Evolutionary conservation across 2,329 filamentous ascomycete genomes (phyloP), one percentile per base, ranked within the genome.

Genomic region (Stemphylium vesicarium): DNA sequence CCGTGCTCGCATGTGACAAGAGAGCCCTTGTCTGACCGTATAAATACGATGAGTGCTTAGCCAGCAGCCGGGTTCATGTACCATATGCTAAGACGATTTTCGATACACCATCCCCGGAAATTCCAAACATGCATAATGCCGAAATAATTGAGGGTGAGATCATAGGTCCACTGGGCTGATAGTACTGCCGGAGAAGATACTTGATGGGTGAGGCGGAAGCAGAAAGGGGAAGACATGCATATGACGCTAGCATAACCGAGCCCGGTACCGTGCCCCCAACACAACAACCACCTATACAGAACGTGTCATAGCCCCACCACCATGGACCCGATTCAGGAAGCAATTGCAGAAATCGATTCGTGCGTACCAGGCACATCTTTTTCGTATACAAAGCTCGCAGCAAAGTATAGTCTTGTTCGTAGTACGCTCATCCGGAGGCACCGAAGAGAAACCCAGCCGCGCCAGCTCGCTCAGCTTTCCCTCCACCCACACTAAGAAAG

Each of bases 211-310:
- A 18, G 37, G 43, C 43, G 32, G 37, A 33, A 20, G 38, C 50
- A 38, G 33, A 57, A 59, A 57, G 51, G 56, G 51, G 56, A 51
- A 31, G 56, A 51, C 24, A 24, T n/a, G 20, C 31, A 33, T 24
- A 49, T 37, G 38, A 18, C 51, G 48, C 55, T 55, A 60, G 51
- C 48, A 55, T 16, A 60, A 43, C 51, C 57, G 48, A 58, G 48
- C 44, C 32, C 24, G 37, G 29, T n/a, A n/a, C n/a, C n/a, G n/a
- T n/a, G n/a, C n/a, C n/a, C n/a, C n/a, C n/a, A n/a, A n/a, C n/a
- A n/a, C n/a, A n/a, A n/a, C n/a, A n/a, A n/a, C n/a, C n/a, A n/a
- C n/a, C n/a, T n/a, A n/a, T n/a, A n/a, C n/a, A n/a, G n/a, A n/a
- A n/a, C n/a, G n/a, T n/a, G n/a, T n/a, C n/a, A n/a, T n/a, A n/a